Percentiles rank a stretch among this genome's conserved stretches.
Evolutionary conservation across 805 yeast species (phyloP).

Genomic region (Yarrowia deformans): DNA sequence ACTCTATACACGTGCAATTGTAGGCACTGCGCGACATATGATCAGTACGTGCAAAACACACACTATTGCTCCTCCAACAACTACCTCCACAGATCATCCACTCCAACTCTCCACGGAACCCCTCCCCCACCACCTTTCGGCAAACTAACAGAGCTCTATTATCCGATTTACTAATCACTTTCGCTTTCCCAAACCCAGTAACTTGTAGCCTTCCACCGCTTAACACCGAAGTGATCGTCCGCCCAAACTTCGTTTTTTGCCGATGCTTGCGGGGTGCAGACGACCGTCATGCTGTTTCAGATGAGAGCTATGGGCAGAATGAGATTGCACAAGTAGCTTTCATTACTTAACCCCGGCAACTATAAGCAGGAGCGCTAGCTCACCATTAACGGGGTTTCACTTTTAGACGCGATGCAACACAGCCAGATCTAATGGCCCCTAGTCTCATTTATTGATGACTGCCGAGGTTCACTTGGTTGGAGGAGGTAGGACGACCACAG

Average conservation of each 20-base stretch:
- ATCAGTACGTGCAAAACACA: too few relatives aligned
- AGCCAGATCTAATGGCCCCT: neutral
- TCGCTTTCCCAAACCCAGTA: neutral
- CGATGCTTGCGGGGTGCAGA: slow-evolving; percentile 13
- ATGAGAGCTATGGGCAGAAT: neutral
- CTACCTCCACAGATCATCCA: neutral
- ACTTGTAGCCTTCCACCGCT: neutral
- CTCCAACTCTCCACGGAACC: neutral
- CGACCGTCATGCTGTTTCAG: neutral
- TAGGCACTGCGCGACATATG: too few relatives aligned
- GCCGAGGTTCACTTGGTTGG: slow-evolving; percentile 1
- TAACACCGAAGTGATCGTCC: slow-evolving; percentile 29
- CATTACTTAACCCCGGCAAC: too few relatives aligned
- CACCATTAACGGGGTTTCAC: neutral
- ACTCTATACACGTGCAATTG: too few relatives aligned
- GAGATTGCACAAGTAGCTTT: neutral
- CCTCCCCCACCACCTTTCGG: slow-evolving; percentile 23
- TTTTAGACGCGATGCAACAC: neutral
- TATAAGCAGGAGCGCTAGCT: neutral
- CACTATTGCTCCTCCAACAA: too few relatives aligned
- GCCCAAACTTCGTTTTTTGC: neutral
- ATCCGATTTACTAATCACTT: slow-evolving; percentile 22
- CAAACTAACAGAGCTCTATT: neutral
- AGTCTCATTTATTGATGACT: slow-evolving; percentile 1
- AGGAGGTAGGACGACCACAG: too few relatives aligned